Percentiles rank a stretch among this genome's conserved stretches.
Conservation (phyloP, 345 rosid species). For the Boechera retrofracta region DNA sequence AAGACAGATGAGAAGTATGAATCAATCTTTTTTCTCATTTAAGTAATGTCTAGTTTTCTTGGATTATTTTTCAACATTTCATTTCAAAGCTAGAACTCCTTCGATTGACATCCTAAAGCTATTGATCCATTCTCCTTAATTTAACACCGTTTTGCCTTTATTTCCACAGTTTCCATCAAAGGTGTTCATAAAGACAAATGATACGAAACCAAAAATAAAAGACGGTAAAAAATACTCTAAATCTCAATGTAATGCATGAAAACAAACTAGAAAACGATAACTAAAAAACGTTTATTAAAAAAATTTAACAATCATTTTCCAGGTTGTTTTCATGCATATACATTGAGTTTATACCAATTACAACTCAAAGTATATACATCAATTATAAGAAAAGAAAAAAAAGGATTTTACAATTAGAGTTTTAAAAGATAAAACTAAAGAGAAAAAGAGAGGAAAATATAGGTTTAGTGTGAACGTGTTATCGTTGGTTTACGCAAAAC, state of each 20-base stretch:
- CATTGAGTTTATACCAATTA: too few species aligned
- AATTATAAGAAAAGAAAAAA: too few species aligned
- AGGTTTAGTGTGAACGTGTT: slow-evolving; percentile 3
- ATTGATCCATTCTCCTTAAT: not conserved
- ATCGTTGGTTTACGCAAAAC: not conserved
- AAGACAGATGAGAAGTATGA: not conserved
- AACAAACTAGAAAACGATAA: not conserved
- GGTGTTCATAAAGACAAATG: too few species aligned
- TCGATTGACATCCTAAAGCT: not conserved
- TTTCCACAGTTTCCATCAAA: too few species aligned
- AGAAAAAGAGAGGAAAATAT: not conserved
- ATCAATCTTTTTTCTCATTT: not conserved
- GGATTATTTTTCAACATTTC: not conserved
- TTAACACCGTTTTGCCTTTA: too few species aligned
- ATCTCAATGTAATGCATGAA: not conserved
- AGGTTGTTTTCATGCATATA: too few species aligned
- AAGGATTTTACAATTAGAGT: too few species aligned
- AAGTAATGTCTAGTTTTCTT: not conserved
- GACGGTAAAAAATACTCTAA: not conserved
- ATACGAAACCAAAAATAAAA: too few species aligned
- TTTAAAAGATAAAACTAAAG: too few species aligned
- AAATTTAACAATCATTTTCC: too few species aligned
- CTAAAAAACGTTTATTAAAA: too few species aligned
- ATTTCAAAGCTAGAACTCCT: not conserved
- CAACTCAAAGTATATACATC: too few species aligned